Evolutionary conservation across 805 yeast genomes (phyloP).

Genomic region (Hyphopichia homilentoma): DNA sequence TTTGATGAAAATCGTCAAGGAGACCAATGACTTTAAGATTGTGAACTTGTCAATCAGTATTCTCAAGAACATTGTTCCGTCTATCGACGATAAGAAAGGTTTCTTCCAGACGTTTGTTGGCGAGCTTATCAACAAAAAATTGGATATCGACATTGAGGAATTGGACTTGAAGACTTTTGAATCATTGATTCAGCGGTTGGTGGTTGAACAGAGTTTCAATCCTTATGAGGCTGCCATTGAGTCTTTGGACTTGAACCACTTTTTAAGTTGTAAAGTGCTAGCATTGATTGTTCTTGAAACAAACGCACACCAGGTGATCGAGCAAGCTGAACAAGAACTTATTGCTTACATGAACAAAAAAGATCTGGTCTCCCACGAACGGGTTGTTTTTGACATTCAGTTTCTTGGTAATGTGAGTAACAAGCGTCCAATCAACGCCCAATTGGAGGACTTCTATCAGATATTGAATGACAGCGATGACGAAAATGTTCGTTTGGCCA

Average conservation of each 20-base stretch:
- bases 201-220: too few species aligned
- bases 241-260: too few species aligned
- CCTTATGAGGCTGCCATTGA: too few species aligned
- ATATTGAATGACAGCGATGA: constrained; percentile 28
- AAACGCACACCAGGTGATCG: too few species aligned
- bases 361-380: constrained; percentile 20
- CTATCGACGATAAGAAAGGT: neutral
- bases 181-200: constrained; percentile 10
- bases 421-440: constrained; percentile 23
- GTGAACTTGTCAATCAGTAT: constrained; percentile 4
- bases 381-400: constrained; percentile 31
- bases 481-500: constrained; percentile 35
- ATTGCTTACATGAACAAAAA: constrained; percentile 30
- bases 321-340: constrained; percentile 24
- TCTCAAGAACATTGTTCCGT: constrained; percentile 7
- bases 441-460: constrained; percentile 32
- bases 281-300: too few species aligned
- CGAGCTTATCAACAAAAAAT: constrained; percentile 12
- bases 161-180: constrained; percentile 13
- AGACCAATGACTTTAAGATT: constrained; percentile 2
- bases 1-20: constrained; percentile 1
- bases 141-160: constrained; percentile 16
- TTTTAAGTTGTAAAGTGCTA: too few species aligned
- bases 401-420: constrained; percentile 51
- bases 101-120: constrained; percentile 5